Conservation (phyloP, 2,329 filamentous ascomycete genomes). For the Botrytis deweyae region DNA sequence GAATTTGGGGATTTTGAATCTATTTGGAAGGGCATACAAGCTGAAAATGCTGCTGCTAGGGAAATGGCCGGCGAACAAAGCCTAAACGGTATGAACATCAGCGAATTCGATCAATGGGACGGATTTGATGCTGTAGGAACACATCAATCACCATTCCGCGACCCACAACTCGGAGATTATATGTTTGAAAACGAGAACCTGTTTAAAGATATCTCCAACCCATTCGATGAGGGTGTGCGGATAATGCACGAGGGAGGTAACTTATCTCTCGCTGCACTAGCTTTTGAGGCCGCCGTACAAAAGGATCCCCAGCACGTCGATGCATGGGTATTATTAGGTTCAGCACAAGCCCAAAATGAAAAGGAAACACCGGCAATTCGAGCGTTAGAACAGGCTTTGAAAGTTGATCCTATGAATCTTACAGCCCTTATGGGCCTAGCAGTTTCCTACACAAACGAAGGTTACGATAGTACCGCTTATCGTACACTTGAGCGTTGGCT, state of each 20-base stretch:
- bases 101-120: constrained; percentile 79
- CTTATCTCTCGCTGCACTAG: constrained; percentile 85
- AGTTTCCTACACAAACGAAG: constrained; percentile 97
- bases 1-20: constrained; percentile 86
- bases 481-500: constrained; percentile 95
- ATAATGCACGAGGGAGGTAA: constrained; percentile 95
- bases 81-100: constrained; percentile 55
- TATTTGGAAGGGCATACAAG: constrained; percentile 80
- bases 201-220: constrained; percentile 76
- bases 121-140: constrained; percentile 69
- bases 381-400: constrained; percentile 86
- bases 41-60: constrained; percentile 68
- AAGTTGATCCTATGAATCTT: constrained; percentile 82
- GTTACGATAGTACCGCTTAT: constrained; percentile 96
- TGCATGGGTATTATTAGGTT: constrained; percentile 90
- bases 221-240: constrained; percentile 88
- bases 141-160: constrained; percentile 61
- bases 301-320: constrained; percentile 84
- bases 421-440: constrained; percentile 91
- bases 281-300: constrained; percentile 93
- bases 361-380: constrained; percentile 96
- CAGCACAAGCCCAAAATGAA: constrained; percentile 95
- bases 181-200: constrained; percentile 94
- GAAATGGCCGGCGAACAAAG: constrained; percentile 67
- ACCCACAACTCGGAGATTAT: constrained; percentile 83